Base-by-base conservation (phyloP, 352 stramenopile species). In the Globisporangium takayamanum region DNA sequence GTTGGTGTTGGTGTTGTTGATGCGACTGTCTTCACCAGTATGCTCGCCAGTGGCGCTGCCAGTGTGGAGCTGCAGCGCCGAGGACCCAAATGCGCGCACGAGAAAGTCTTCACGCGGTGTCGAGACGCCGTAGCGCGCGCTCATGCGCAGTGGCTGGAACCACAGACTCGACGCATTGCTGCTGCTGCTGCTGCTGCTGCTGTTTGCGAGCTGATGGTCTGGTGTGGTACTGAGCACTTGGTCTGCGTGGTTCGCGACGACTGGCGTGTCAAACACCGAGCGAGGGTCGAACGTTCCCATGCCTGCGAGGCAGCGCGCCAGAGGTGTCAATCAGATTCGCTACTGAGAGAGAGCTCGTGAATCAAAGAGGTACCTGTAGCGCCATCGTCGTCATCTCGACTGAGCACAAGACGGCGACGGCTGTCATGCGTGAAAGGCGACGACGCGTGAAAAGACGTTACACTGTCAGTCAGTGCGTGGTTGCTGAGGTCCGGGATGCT, bases 31-130 rank as follows among this genome's bases (percentile, higher is more conserved):
- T n/a, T 53, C 22, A 2, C 6, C 20, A 12, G 5, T 12, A 39
- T 39, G 33, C 5, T 39, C 33, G 33, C 33, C 33, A 12, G 7
- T 12, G 33, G 33, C 1, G 18, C 59, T 42, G 37, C 20, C 48
- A 33, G 53, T 53, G 47, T 76, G 64, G 16, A 90, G 54, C 55
- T 79, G 83, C 55, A 90, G 79, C 1, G 74, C 68, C 36, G 67
- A 67, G 4, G 80, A 78, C 10, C 80, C 74, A 54, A 90, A 90
- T 6, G 80, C 80, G 4, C 80, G 80, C n/a, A 90, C 69, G 36
- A 90, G 72, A 53, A 76, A 85, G 41, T 87, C 78, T 63, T 90
- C 80, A 0, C 80, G 73, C 15, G 80, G 80, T 39, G 33, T 39
- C 37, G 78, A 87, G 25, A 69, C 83, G n/a, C 87, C 73, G 68